Evolutionary conservation across 257 asterid species (phyloP).

Genomic region (Perilla frutescens): DNA sequence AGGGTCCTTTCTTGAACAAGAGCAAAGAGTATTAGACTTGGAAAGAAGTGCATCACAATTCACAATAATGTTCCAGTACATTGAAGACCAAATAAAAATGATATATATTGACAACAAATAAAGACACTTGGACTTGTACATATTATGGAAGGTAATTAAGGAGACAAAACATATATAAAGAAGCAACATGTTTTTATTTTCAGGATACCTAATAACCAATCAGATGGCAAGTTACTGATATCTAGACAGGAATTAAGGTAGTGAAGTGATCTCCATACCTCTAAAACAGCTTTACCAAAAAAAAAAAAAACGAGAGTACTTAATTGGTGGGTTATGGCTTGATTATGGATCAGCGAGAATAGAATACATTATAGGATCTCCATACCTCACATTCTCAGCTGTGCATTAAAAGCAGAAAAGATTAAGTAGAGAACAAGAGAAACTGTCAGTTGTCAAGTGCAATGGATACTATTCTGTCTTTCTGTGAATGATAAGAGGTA

Average conservation of each 20-base stretch:
- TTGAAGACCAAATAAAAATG: conserved; percentile 23
- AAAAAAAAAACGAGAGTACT: conserved; percentile 48
- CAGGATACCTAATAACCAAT: conserved; percentile 5
- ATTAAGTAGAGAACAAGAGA: conserved; percentile 6
- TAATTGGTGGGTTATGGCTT: not conserved
- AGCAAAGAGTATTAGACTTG: conserved; percentile 55
- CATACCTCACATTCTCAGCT: not conserved
- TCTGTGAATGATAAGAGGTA: too few relatives aligned
- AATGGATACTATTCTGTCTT: not conserved
- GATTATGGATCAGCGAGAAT: not conserved
- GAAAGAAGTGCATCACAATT: conserved; percentile 76
- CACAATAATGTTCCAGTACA: conserved; percentile 32
- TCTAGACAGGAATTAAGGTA: conserved; percentile 8
- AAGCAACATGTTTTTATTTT: conserved; percentile 5
- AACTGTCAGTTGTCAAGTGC: not conserved
- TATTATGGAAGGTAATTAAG: conserved; percentile 1
- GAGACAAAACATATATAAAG: not conserved
- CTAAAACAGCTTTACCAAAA: conserved; percentile 51
- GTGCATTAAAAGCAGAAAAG: not conserved
- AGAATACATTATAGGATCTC: not conserved
- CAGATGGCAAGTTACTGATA: conserved; percentile 15
- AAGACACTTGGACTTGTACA: conserved; percentile 9
- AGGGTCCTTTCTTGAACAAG: conserved; percentile 59
- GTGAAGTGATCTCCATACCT: conserved; percentile 47
- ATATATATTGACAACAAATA: conserved; percentile 13